These are phyloP conservation scores for Schizochytrium sp. DNA, from an alignment of 108 stramenopile genomes.

Conservation along the genomic window DNA sequence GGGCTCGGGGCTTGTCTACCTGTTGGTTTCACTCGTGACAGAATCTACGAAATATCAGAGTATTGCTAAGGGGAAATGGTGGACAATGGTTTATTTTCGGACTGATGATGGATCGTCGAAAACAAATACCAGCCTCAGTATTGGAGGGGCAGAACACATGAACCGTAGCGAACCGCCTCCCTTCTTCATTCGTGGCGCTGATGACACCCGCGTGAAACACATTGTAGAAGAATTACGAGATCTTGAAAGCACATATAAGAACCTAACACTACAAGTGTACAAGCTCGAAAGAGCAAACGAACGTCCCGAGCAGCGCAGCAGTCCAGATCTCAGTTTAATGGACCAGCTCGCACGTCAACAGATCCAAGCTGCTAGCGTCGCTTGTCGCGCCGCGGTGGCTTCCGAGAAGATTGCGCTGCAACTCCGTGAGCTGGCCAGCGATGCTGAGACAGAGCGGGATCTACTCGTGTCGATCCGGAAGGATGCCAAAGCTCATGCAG, in stretches of 20 bases:
- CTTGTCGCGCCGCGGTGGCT: constrained; percentile 22
- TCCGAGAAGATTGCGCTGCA: constrained; percentile 45
- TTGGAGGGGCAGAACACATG: not conserved
- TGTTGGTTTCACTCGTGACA: constrained; percentile 12
- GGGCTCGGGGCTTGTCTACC: not conserved
- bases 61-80: constrained; percentile 35
- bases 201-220: not conserved
- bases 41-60: not conserved
- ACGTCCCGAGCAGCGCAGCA: not conserved
- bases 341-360: constrained; percentile 21
- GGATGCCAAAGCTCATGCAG: not conserved
- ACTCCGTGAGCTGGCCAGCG: constrained; percentile 37
- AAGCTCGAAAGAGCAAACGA: not conserved
- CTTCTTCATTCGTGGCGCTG: constrained; percentile 13
- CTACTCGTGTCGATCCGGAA: constrained; percentile 13
- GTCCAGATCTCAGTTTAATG: not conserved
- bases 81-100: constrained; percentile 14
- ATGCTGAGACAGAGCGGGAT: constrained; percentile 49
- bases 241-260: constrained; percentile 2
- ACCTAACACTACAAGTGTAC: not conserved
- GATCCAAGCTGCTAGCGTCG: constrained; percentile 24
- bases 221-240: not conserved
- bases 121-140: not conserved
- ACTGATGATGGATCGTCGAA: not conserved
- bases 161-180: not conserved